These are phyloP conservation scores for Exobasidium cylindrosporum DNA, from an alignment of 1,284 basidiomycete species.

Conservation along the genomic window DNA sequence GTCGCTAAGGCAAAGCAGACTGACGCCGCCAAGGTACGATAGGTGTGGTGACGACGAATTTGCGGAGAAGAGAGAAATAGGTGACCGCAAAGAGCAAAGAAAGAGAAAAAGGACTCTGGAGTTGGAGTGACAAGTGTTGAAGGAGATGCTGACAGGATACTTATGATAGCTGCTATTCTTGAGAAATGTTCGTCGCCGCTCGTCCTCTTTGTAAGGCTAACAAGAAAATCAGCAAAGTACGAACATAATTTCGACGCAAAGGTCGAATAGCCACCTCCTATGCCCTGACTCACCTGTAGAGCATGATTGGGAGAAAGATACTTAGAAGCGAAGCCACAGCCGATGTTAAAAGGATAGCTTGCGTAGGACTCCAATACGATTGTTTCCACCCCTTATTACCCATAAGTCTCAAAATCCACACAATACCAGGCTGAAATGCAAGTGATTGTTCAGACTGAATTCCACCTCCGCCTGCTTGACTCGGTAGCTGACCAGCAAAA, in stretches of 20 bases:
- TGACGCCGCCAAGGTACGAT: constrained; percentile 59
- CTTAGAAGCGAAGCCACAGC: constrained; percentile 27
- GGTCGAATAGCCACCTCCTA: too few species aligned
- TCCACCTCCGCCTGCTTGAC: constrained; percentile 42
- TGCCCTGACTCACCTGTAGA: constrained; percentile 62
- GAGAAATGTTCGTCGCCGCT: constrained; percentile 62
- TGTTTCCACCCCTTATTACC: constrained; percentile 13
- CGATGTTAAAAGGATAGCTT: constrained; percentile 24
- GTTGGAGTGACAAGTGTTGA: constrained; percentile 70
- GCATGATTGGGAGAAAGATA: constrained; percentile 59
- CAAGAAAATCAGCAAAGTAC: too few species aligned
- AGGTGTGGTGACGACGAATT: background rate
- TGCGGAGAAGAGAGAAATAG: constrained; percentile 59
- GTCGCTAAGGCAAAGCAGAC: constrained; percentile 68
- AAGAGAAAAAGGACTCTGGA: constrained; percentile 80
- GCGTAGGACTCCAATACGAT: constrained; percentile 28
- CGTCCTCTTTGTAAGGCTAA: constrained; percentile 48
- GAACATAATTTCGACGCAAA: too few species aligned
- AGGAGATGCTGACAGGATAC: constrained; percentile 77
- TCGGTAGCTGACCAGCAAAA: background rate
- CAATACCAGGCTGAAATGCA: constrained; percentile 75
- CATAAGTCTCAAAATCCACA: constrained; percentile 24
- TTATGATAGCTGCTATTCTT: constrained; percentile 65
- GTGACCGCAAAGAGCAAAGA: constrained; percentile 65
- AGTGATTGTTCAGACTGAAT: constrained; percentile 79